These are phyloP conservation scores for Blastosporella zonata DNA, from an alignment of 1,284 basidiomycete species.

Conservation along the genomic window DNA sequence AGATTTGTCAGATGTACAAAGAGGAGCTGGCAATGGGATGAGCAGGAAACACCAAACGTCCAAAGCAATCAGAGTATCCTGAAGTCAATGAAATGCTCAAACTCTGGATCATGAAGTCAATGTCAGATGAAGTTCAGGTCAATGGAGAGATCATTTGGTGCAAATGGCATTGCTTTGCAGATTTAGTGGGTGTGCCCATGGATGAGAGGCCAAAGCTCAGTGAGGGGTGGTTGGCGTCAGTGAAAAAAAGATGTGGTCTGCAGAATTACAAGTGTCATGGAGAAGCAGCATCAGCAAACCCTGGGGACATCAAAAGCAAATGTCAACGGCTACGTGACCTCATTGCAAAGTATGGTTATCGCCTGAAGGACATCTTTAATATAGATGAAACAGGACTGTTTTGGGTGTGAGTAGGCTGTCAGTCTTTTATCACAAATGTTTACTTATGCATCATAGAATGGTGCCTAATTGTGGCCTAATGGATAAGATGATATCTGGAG, in stretches of 20 bases:
- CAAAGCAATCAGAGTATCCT: too few species aligned
- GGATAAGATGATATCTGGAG: slow-evolving; percentile 17
- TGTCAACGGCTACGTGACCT: slow-evolving; percentile 20
- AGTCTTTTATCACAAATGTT: neutral
- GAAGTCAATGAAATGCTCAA: too few species aligned
- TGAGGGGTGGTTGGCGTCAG: slow-evolving; percentile 28
- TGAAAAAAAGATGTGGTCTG: slow-evolving; percentile 27
- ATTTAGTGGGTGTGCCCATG: too few species aligned
- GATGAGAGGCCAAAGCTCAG: slow-evolving; percentile 21
- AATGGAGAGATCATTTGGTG: too few species aligned
- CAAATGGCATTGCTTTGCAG: neutral
- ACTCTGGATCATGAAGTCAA: too few species aligned
- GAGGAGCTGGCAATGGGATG: neutral
- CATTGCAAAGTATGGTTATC: slow-evolving; percentile 22
- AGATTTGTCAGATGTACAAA: neutral
- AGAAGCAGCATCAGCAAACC: slow-evolving; percentile 28
- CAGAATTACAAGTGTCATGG: slow-evolving; percentile 28
- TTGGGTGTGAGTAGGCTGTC: slow-evolving; percentile 24
- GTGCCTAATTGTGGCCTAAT: slow-evolving; percentile 23
- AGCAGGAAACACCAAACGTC: neutral
- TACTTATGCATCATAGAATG: slow-evolving; percentile 17
- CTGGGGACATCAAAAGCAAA: slow-evolving; percentile 21
- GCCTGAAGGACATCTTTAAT: slow-evolving; percentile 31
- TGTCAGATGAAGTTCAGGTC: too few species aligned
- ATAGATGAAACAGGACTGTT: slow-evolving; percentile 36